Evolutionary conservation across 257 asterid species (phyloP).

Genomic region (Asclepias syriaca): DNA sequence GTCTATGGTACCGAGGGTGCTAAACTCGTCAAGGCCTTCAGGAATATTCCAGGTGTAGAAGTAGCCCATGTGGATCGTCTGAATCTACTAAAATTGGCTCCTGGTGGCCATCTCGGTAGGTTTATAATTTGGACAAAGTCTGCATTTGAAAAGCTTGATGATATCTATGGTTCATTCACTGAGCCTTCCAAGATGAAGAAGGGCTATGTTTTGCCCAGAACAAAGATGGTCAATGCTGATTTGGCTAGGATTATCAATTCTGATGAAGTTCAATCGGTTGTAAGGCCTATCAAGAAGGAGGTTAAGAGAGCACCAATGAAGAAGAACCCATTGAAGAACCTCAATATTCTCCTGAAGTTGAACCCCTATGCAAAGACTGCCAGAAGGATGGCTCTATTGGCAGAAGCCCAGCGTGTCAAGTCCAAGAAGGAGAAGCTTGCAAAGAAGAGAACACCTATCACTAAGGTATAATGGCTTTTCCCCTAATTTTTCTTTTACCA

Average conservation of each 20-base stretch:
- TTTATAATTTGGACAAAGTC: conserved; percentile 72
- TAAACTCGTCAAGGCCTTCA: conserved; percentile 68
- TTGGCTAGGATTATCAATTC: conserved; percentile 81
- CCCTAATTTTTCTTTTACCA: conserved; percentile 6
- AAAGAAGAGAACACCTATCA: conserved; percentile 58
- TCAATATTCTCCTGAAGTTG: conserved; percentile 61
- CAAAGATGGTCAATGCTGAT: conserved; percentile 84
- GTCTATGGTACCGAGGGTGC: conserved; percentile 84
- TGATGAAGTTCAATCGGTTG: conserved; percentile 87
- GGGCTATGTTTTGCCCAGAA: conserved; percentile 61
- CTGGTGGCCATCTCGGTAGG: conserved; percentile 82
- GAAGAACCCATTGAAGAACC: conserved; percentile 74
- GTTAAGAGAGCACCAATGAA: conserved; percentile 58
- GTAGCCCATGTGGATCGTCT: conserved; percentile 63
- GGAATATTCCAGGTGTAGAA: conserved; percentile 75
- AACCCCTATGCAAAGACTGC: conserved; percentile 83
- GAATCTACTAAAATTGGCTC: conserved; percentile 65
- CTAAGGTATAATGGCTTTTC: conserved; percentile 55
- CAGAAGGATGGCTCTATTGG: conserved; percentile 68
- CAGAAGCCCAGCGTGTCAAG: conserved; percentile 74
- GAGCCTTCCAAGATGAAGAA: conserved; percentile 63
- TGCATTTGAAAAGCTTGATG: conserved; percentile 72
- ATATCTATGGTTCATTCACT: conserved; percentile 61
- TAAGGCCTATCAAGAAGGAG: conserved; percentile 72
- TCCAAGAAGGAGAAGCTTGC: conserved; percentile 68